Percentiles rank a stretch among this genome's conserved stretches.
phyloP scores from a whole-genome alignment of 257 asterid genomes.

The Petunia axillaris region DNA sequence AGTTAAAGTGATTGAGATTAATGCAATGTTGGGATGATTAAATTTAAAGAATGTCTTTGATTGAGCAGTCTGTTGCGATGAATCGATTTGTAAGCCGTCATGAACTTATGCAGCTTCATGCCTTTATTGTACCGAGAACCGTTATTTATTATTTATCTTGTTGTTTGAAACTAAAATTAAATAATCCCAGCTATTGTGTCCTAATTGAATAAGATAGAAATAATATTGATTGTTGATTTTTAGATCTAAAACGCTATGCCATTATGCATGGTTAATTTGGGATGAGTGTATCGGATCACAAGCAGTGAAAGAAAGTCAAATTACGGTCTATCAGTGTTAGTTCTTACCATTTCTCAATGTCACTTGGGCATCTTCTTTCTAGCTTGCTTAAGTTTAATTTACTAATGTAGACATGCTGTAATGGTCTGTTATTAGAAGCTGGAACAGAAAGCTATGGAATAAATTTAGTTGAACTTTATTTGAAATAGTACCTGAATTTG shows the following conservation, averaged over 20 bases:
- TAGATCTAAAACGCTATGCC: not conserved
- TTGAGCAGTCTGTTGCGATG: not conserved
- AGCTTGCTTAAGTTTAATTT: not conserved
- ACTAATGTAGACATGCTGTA: not conserved
- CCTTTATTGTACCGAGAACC: not conserved
- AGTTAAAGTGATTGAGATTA: too few relatives aligned
- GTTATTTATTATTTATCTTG: not conserved
- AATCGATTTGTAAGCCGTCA: not conserved
- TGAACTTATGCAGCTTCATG: not conserved
- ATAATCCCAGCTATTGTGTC: not conserved
- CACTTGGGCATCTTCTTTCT: not conserved
- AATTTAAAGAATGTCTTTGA: not conserved
- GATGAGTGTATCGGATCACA: not conserved
- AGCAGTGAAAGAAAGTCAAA: not conserved
- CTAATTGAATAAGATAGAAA: not conserved
- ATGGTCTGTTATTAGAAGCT: not conserved
- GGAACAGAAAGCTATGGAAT: not conserved
- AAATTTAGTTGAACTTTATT: not conserved
- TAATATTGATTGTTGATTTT: not conserved
- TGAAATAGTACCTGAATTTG: not conserved
- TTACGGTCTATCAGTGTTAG: not conserved
- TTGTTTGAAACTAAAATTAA: not conserved
- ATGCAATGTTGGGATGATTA: not conserved
- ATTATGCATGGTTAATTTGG: not conserved
- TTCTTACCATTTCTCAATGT: not conserved